Evolutionary conservation across 2,329 filamentous ascomycete species (phyloP).

Genomic region (Ramichloridium luteum): DNA sequence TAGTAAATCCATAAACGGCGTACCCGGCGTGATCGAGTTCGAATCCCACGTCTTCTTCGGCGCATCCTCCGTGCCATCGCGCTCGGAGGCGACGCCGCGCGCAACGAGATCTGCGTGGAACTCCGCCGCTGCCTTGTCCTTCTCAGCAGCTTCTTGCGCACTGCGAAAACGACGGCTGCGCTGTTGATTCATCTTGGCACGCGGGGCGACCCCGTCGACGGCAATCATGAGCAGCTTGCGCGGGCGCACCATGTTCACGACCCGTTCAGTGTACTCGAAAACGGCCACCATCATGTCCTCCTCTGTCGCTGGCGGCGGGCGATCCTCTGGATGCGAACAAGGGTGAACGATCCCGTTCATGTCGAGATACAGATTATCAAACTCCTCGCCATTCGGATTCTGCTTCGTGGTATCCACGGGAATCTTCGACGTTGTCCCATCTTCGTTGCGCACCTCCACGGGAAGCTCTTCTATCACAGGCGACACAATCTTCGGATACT

Average conservation of each 20-base stretch:
- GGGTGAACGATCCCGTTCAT: slow-evolving; percentile 99
- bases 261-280: slow-evolving; percentile 96
- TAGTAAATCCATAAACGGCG: slow-evolving; percentile 96
- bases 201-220: slow-evolving; percentile 91
- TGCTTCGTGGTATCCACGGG: slow-evolving; percentile 73
- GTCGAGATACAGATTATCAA: slow-evolving; percentile 94
- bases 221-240: slow-evolving; percentile 95
- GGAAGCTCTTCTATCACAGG: slow-evolving; percentile 79
- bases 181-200: slow-evolving; percentile 99
- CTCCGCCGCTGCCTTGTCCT: slow-evolving; percentile 81
- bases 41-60: slow-evolving; percentile 88
- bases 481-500: slow-evolving; percentile 95
- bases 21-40: slow-evolving; percentile 83
- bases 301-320: slow-evolving; percentile 79
- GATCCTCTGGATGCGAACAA: slow-evolving; percentile 92
- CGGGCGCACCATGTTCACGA: slow-evolving; percentile 96
- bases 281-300: slow-evolving; percentile 99
- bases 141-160: slow-evolving; percentile 86
- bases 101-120: slow-evolving; percentile 73
- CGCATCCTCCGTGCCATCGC: slow-evolving; percentile 30
- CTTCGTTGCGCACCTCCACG: slow-evolving; percentile 63
- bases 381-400: slow-evolving; percentile 95
- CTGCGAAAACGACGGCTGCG: slow-evolving; percentile 89
- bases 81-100: slow-evolving; percentile 34
- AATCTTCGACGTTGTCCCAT: slow-evolving; percentile 63